Percentiles rank a stretch among this genome's conserved stretches.
phyloP scores from a whole-genome alignment of 495 filamentous ascomycete genomes.

The Aspergillus cristatus region DNA sequence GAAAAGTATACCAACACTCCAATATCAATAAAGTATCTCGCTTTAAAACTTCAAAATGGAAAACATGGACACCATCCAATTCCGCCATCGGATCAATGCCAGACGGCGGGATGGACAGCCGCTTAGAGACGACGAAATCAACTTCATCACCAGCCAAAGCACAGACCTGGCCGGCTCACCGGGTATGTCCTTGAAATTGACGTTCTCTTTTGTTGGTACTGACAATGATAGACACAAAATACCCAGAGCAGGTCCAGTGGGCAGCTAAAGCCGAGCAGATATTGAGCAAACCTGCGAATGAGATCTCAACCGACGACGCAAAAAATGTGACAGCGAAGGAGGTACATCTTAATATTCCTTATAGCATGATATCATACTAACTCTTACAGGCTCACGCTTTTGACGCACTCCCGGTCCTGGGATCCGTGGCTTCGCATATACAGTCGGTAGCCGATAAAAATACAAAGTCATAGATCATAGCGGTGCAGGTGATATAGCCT shows the following conservation, averaged over 20 bases:
- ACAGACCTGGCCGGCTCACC: neutral
- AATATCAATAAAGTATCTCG: no score
- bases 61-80: constrained; percentile 2
- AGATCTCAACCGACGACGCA: constrained; percentile 14
- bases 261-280: constrained; percentile 15
- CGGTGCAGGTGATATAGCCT: no score
- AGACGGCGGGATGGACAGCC: neutral
- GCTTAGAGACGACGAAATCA: constrained; percentile 1
- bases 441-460: constrained; percentile 24
- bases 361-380: neutral
- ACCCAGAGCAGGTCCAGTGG: neutral
- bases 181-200: no score
- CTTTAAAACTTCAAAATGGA: no score
- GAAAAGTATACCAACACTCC: no score
- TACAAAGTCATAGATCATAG: no score
- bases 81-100: neutral
- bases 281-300: constrained; percentile 16
- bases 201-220: no score
- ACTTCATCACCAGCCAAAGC: neutral
- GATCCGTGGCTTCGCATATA: constrained; percentile 17
- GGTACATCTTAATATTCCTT: constrained; percentile 8
- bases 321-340: constrained; percentile 17
- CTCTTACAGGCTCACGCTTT: constrained; percentile 13
- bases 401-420: constrained; percentile 13
- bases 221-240: neutral